Evolutionary conservation across 2,329 filamentous ascomycete genomes (phyloP), one percentile per base, ranked within the genome.

Genomic region (Colletotrichum theobromicola): DNA sequence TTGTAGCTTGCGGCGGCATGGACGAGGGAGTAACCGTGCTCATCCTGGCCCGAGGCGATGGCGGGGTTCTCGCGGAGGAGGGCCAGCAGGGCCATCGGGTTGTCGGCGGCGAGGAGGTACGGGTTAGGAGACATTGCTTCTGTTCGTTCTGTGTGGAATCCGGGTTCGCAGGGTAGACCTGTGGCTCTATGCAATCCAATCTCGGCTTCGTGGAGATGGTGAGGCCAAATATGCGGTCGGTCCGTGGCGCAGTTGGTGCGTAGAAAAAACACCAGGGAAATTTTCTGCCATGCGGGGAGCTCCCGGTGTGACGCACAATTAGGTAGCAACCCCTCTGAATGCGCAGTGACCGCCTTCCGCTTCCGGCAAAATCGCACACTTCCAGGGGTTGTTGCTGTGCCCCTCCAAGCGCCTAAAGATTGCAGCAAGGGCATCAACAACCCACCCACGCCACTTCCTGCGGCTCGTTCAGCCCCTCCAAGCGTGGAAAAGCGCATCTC

Each of bases 1-100:
- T 93, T 94, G 88, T 98, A 99, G 78, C 96, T 98, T 21, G 95
- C 93, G 18, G 96, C 95, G 67, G 97, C 97, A 84, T 99, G 97
- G 63, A 98, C 87, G 30, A 98, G 91, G 61, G 95, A 98, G 87
- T 99, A 99, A 80, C 97, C 97, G 81, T 98, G 94, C 74, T 94
- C 92, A 84, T 99, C 97, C 85, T 98, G 95, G 67, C 90, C 86
- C 4, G 92, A 90, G 68, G 97, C 96, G 67, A 98, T 88, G n/a
- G 90, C 85, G 37, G 95, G 94, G 78, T 95, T 90, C 75, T 92
- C 87, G 76, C 91, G 90, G 67, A 99, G 92, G 78, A 96, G 91
- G 72, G 92, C 87, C 76, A 98, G 88, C 69, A 99, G 91, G 58
- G 90, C 88, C 55, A 91, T 86, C 66, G 93, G 94, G 80, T 95